Conservation (phyloP, 116 monocot species). For the Phalaenopsis hybrid region DNA sequence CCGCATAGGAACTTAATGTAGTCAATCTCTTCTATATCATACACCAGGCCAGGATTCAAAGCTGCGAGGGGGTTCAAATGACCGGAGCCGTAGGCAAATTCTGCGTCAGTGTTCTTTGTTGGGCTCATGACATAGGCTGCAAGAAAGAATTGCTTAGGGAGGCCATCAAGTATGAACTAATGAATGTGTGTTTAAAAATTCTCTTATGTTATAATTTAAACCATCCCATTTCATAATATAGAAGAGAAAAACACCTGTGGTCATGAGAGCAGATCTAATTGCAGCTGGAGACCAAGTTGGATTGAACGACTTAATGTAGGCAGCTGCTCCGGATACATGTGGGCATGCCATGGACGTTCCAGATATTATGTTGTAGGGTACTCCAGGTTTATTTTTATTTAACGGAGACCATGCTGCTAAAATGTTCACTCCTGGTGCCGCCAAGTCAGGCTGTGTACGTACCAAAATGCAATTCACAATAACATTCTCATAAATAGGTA, state of each 20-base stretch:
- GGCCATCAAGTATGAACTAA: too few relatives aligned
- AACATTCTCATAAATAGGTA: neutral
- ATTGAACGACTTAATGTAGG: conserved; percentile 13
- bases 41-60: conserved; percentile 9
- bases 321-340: conserved; percentile 4
- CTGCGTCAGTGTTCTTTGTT: conserved; percentile 3
- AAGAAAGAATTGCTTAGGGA: neutral
- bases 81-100: conserved; percentile 15
- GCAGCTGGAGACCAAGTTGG: conserved; percentile 21
- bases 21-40: neutral
- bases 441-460: neutral
- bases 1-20: conserved; percentile 12
- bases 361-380: conserved; percentile 14
- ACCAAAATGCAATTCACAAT: neutral
- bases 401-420: conserved; percentile 17
- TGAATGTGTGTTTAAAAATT: too few relatives aligned
- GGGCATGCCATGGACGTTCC: conserved; percentile 18
- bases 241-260: conserved; percentile 3
- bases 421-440: neutral
- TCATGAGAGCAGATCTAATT: conserved; percentile 23
- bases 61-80: conserved; percentile 8
- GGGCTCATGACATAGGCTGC: conserved; percentile 11
- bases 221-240: too few relatives aligned
- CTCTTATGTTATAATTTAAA: too few relatives aligned
- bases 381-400: neutral